Evolutionary conservation across 1,139 yeast genomes (phyloP), one percentile per base, ranked within the genome.

Genomic region (Meyerozyma elateridarum): DNA sequence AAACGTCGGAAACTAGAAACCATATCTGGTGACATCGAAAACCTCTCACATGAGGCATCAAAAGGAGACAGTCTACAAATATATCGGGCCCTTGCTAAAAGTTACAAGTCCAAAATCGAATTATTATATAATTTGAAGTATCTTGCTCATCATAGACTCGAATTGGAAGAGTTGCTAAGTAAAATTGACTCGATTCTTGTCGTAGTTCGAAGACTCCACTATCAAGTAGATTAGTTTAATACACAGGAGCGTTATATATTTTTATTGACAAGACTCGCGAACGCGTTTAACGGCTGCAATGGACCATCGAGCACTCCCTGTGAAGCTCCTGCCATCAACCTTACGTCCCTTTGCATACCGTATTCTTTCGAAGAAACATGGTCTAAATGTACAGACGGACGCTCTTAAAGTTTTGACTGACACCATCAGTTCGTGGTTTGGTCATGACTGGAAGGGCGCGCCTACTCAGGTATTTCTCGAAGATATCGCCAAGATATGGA

Each of bases 341-440:
- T 64, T 91, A 22, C 70, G 98, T 30, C 98, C 98, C 0, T 63
- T 89, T 30, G 97, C 96, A 0, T 91, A 89, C 54, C 67, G 98
- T 28, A 74, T 89, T 2, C 58, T 91, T 13, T 85, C 97, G 3
- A 91, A 88, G 57, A 91, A 91, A 51, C 91, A 88, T 54, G 96
- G 96, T 0, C 69, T 91, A 16, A 89, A 89, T 52, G 74, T 91
- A 41, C 88, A 91, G 48, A 79, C 96, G 0, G 82, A 85, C 39
- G 97, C 96, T 0, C 64, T 91, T 15, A 72, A 70, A 29, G 71
- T 73, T 1, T 62, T 93, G 30, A 85, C 96, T 0, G 79, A 78
- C 14, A 73, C 74, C 35, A 68, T 91, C 24, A 91, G 96, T 6
- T 67, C 67, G 29, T 70, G 73, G 32, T 89, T 80, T 57, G 97